A percentile compares a stretch with the other conserved stretches of the same genome.
phyloP scores from a whole-genome alignment of 1,284 basidiomycete genomes.

The Microbotryum scabiosae region DNA sequence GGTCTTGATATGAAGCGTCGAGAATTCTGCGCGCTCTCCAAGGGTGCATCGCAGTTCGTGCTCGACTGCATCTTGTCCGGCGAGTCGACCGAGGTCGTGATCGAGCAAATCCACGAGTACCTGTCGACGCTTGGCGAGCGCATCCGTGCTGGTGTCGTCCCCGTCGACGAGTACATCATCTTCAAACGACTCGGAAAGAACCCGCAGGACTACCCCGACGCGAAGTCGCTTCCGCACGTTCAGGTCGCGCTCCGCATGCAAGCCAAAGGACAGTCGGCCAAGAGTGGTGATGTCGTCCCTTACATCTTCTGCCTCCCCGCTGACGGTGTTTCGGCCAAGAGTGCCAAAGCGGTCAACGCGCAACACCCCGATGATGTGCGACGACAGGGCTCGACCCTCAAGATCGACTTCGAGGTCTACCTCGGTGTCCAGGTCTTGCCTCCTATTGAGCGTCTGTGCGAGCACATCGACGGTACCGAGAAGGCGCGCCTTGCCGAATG shows the following conservation, averaged over 20 bases:
- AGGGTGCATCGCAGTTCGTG: conserved; percentile 85
- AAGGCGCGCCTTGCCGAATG: conserved; percentile 84
- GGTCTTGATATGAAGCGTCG: conserved; percentile 98
- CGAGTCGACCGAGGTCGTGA: conserved; percentile 78
- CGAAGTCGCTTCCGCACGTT: conserved; percentile 89
- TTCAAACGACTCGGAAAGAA: conserved; percentile 92
- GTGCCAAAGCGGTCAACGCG: conserved; percentile 79
- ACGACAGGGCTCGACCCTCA: conserved; percentile 55
- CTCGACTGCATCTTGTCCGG: conserved; percentile 87
- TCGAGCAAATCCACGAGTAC: conserved; percentile 89
- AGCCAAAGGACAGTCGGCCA: conserved; percentile 66
- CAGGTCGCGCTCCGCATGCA: conserved; percentile 92
- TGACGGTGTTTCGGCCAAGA: conserved; percentile 63
- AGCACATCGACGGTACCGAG: conserved; percentile 93
- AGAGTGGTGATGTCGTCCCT: conserved; percentile 85
- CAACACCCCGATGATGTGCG: conserved; percentile 89
- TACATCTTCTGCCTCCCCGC: conserved; percentile 86
- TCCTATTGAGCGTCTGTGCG: conserved; percentile 89
- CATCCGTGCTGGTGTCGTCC: conserved; percentile 66
- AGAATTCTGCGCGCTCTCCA: conserved; percentile 88
- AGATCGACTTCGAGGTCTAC: conserved; percentile 86
- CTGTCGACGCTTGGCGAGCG: conserved; percentile 63
- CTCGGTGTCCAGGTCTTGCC: conserved; percentile 86
- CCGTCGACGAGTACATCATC: conserved; percentile 88
- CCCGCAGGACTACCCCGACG: conserved; percentile 92